Evolutionary conservation across 139 green algal genomes (phyloP).

Genomic region (Chlamydomonas asymmetrica): DNA sequence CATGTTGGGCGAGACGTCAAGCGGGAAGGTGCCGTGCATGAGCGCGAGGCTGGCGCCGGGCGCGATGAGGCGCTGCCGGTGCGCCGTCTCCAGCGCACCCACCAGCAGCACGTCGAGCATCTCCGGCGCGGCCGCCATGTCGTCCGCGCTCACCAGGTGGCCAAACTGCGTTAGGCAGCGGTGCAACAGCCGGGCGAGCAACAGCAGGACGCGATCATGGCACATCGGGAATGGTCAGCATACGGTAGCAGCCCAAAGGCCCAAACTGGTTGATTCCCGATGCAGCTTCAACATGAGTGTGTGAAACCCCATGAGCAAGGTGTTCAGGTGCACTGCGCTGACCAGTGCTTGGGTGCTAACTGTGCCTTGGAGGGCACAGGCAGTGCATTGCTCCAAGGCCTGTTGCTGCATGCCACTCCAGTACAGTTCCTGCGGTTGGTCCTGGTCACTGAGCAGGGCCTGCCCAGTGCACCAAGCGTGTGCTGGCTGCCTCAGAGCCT

Average conservation of each 20-base stretch:
- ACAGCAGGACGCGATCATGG: not conserved
- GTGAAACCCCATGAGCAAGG: too few relatives aligned
- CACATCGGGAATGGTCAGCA: not conserved
- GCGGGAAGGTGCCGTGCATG: conserved; percentile 23
- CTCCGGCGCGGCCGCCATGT: too few relatives aligned
- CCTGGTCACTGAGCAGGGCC: not conserved
- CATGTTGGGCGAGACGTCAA: too few relatives aligned
- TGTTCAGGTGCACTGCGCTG: too few relatives aligned
- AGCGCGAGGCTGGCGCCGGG: conserved; percentile 2
- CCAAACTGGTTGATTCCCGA: not conserved
- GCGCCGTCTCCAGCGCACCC: conserved; percentile 12
- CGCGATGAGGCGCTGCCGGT: not conserved
- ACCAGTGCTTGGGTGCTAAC: not conserved
- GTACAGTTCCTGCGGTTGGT: not conserved
- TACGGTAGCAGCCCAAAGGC: not conserved
- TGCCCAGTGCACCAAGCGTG: not conserved
- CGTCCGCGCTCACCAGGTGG: not conserved
- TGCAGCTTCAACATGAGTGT: not conserved
- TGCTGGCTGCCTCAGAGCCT: too few relatives aligned
- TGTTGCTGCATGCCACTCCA: not conserved
- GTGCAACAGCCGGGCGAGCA: not conserved
- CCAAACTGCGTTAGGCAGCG: not conserved
- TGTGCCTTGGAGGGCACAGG: not conserved
- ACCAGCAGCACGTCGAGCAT: conserved; percentile 6
- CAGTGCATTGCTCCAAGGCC: not conserved